Evolutionary conservation across 108 stramenopile genomes (phyloP), one percentile per base, ranked within the genome.

Genomic region (Fragilariopsis cylindrus): DNA sequence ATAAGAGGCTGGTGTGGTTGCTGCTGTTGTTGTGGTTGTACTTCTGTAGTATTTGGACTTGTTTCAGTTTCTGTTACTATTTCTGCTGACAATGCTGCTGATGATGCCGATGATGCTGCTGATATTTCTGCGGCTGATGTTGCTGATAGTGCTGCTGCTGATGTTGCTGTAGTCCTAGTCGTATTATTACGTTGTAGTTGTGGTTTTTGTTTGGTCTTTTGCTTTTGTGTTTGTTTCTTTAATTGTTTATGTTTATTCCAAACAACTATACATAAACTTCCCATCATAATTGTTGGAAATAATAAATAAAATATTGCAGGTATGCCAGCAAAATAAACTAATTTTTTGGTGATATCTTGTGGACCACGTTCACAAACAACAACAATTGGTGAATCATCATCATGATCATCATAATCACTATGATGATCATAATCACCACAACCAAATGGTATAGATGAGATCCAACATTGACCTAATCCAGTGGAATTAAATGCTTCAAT

Each of bases 371-470:
- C 39, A 49, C 68, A 69, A 5, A 30, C 50, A 9, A 69, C 54
- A 42, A 19, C 52, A 21, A 52, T 43, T 30, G 30, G 30, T 30
- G 30, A 30, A 30, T 30, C 30, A 30, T 30, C 30, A 30, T 30
- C 30, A 30, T 30, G 30, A 30, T 30, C 30, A 30, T 30, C 30
- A 30, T 30, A 30, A 30, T 30, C 30, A 30, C 30, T 30, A 30
- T 30, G 30, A 30, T 30, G 30, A 30, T 30, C 16, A 3, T 42
- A 12, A 15, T 52, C 53, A 2, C 68, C 68, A 9, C 68, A 69
- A 12, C 68, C 68, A 39, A 54, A 53, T 15, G 68, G 68, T 43
- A 69, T 53, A 1, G 53, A 54, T 5, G 50, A 44, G 8, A 69
- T 54, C 50, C 50, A 69, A 9, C 68, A 69, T 19, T 2, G 7